These are phyloP conservation scores for Dendryphion nanum DNA, from an alignment of 2,329 filamentous ascomycete genomes.

Conservation along the genomic window DNA sequence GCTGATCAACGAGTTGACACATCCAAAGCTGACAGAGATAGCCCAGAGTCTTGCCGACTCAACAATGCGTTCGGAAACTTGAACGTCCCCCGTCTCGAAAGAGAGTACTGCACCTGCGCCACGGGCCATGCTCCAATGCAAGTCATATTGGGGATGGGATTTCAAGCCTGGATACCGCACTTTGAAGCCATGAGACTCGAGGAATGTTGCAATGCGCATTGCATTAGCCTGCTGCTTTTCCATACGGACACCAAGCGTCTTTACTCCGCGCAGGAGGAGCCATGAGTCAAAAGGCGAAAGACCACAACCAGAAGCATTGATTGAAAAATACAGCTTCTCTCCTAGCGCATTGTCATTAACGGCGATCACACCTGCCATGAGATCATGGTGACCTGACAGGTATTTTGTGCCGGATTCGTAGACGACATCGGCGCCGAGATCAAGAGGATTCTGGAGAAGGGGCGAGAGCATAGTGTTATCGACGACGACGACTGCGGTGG, in stretches of 20 bases:
- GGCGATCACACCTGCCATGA: constrained; percentile 97
- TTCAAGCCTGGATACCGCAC: constrained; percentile 93
- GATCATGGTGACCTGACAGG: constrained; percentile 94
- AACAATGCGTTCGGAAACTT: constrained; percentile 85
- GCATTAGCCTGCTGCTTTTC: constrained; percentile 96
- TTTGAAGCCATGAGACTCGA: constrained; percentile 87
- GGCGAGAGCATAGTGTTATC: constrained; percentile 99
- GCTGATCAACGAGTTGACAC: constrained; percentile 97
- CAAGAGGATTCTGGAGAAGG: constrained; percentile 88
- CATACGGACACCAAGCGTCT: constrained; percentile 96
- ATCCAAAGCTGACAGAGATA: constrained; percentile 96
- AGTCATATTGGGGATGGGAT: constrained; percentile 92
- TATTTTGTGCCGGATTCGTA: constrained; percentile 99
- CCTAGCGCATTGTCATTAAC: constrained; percentile 79
- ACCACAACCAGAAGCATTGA: constrained; percentile 94
- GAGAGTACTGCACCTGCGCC: constrained; percentile 92
- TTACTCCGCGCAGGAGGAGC: constrained; percentile 90
- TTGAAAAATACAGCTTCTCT: constrained; percentile 92
- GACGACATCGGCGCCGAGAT: constrained; percentile 90
- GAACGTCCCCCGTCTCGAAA: constrained; percentile 89
- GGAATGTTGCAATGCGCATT: constrained; percentile 84
- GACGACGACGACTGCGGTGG: constrained; percentile 79
- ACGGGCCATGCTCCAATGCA: constrained; percentile 93
- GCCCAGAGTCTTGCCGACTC: constrained; percentile 89
- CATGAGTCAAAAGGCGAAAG: constrained; percentile 94